These are phyloP conservation scores for Fomitopsis pinicola DNA, from an alignment of 1,284 basidiomycete species.

Conservation along the genomic window DNA sequence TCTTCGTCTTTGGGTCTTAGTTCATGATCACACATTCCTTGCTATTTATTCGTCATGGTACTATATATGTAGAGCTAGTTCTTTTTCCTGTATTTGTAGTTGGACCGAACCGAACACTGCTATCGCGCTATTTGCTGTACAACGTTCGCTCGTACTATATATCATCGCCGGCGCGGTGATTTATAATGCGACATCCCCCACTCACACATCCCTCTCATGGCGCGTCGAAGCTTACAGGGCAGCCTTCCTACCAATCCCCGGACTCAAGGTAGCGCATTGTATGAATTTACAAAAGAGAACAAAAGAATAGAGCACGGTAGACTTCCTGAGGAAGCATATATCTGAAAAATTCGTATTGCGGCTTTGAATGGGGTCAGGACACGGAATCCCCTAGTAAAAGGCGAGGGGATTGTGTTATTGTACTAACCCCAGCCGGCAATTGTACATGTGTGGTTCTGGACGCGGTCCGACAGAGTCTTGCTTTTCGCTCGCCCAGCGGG, in stretches of 20 bases:
- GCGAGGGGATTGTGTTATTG: constrained; percentile 1
- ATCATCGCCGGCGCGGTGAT: no score
- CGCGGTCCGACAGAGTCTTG: neutral
- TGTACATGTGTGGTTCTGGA: neutral
- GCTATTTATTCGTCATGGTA: neutral
- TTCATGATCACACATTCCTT: no score
- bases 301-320: neutral
- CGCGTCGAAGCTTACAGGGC: neutral
- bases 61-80: neutral
- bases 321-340: neutral
- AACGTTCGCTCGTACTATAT: neutral
- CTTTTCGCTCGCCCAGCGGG: neutral
- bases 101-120: neutral
- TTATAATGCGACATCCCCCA: neutral
- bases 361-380: neutral
- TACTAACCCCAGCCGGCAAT: neutral
- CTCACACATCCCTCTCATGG: neutral
- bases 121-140: neutral
- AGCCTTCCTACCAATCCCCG: neutral
- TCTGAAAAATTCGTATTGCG: constrained; percentile 1
- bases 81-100: neutral
- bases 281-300: neutral
- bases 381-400: constrained; percentile 3
- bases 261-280: neutral
- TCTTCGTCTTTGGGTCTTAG: neutral